Base-by-base conservation (phyloP, 1,284 basidiomycete genomes). In the Wallemia hederae region DNA sequence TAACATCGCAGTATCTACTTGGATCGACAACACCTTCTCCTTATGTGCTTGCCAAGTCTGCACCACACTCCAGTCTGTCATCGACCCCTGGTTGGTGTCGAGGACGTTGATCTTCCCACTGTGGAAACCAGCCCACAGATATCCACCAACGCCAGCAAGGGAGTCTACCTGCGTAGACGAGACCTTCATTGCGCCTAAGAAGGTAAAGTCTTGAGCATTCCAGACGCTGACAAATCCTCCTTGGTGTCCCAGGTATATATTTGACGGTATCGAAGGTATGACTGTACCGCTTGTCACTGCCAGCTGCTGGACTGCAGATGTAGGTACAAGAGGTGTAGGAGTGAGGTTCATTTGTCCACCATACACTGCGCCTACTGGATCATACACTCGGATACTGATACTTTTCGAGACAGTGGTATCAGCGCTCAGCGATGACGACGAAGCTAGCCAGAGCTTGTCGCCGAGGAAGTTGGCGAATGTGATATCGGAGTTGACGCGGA, bases 41-140 rank as follows among this genome's bases (percentile, higher is more conserved):
- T 78, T 75, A 70, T 96, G 89, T 5, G 87, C 91, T 61, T 76
- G 77, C 92, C 92, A 98, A 55, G 77, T 76, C 69, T 97, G 97
- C 61, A 85, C 85, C 63, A 86, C 79, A 5, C 79, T 70, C 90
- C 90, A 97, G 1, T 87, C 72, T 70, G n/a, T 64, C 27, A 69
- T 63, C 64, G 15, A 68, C 63, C 7, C 65, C 69, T 26, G 87
- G 78, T 67, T 91, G 83, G 69, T 84, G 92, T 1, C 39, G 5
- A 49, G 39, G n/a, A 81, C 85, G n/a, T 80, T 75, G 56, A 97
- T 85, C 67, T 77, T 76, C 0, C 90, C 92, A 62, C 80, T 83
- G 62, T 90, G 70, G 19, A 80, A 80, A 0, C 87, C 89, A 1
- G 80, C 81, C 92, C 91, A 97, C 26, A 97, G 72, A 59, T 79